These are phyloP conservation scores for Fraxinus angustifolia DNA, from an alignment of 305 asterid species.

Conservation along the genomic window DNA sequence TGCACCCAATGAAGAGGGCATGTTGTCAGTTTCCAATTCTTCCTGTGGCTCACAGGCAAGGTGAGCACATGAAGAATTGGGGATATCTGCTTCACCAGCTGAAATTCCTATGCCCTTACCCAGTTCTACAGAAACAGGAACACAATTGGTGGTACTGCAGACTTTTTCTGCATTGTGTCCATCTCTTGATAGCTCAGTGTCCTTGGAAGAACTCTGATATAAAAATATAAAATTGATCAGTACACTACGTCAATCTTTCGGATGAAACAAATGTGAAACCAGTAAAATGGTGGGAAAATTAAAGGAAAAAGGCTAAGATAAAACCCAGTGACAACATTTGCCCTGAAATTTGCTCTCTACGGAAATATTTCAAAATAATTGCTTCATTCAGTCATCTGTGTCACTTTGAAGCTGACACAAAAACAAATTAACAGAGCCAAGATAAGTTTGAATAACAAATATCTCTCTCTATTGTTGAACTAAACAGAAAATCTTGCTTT, in stretches of 20 bases:
- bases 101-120: constrained; percentile 44
- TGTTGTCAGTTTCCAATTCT: constrained; percentile 42
- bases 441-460: background rate
- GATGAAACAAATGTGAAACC: constrained; percentile 4
- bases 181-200: constrained; percentile 59
- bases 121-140: constrained; percentile 45
- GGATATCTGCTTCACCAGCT: constrained; percentile 51
- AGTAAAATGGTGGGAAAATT: constrained; percentile 8
- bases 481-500: background rate
- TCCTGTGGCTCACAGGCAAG: constrained; percentile 41
- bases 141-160: constrained; percentile 38
- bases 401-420: background rate
- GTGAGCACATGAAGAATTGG: constrained; percentile 31
- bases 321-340: background rate
- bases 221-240: constrained; percentile 22
- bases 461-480: background rate
- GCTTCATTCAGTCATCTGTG: background rate
- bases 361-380: background rate
- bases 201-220: constrained; percentile 67
- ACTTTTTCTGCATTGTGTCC: constrained; percentile 50
- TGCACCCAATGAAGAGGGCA: constrained; percentile 38
- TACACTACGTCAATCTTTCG: background rate
- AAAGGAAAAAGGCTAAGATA: background rate
- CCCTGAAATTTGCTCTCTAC: background rate
- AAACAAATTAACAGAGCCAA: background rate